Conservation (phyloP, 768 basidiomycete species). For the Lactarius hengduanensis region DNA sequence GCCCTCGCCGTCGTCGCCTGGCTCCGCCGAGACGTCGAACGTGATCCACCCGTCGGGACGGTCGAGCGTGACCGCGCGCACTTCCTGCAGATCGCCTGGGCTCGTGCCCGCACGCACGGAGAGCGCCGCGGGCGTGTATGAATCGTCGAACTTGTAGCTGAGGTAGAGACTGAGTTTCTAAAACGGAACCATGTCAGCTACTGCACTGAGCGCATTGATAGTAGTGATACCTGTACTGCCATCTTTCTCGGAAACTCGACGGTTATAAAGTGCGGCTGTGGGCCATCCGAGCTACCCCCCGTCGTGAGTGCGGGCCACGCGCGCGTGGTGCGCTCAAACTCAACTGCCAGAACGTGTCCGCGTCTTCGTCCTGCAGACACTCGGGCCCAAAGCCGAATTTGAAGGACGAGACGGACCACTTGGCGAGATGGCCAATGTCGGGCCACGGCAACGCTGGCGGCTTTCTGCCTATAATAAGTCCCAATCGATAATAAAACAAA, state of each 20-base stretch:
- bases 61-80: constrained; percentile 77
- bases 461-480: constrained; percentile 35
- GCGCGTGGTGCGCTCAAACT: constrained; percentile 33
- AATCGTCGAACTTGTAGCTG: constrained; percentile 84
- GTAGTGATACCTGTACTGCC: constrained; percentile 66
- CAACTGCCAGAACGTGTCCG: constrained; percentile 98
- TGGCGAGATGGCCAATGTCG: constrained; percentile 83
- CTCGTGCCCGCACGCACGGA: constrained; percentile 92
- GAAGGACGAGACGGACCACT: constrained; percentile 95
- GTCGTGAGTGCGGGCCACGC: not conserved
- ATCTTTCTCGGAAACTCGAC: constrained; percentile 91
- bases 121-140: constrained; percentile 92
- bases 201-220: not conserved
- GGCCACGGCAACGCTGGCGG: constrained; percentile 66
- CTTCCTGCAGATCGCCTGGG: constrained; percentile 88
- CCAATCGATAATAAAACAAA: not conserved
- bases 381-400: constrained; percentile 97
- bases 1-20: constrained; percentile 74
- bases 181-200: not conserved
- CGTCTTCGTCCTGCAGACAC: constrained; percentile 83
- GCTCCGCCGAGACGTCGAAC: constrained; percentile 78
- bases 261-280: constrained; percentile 95
- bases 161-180: constrained; percentile 88
- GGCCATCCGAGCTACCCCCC: constrained; percentile 74
- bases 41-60: constrained; percentile 96